Evolutionary conservation across 2,329 filamentous ascomycete genomes (phyloP).

Genomic region (Clarireedia paspali): DNA sequence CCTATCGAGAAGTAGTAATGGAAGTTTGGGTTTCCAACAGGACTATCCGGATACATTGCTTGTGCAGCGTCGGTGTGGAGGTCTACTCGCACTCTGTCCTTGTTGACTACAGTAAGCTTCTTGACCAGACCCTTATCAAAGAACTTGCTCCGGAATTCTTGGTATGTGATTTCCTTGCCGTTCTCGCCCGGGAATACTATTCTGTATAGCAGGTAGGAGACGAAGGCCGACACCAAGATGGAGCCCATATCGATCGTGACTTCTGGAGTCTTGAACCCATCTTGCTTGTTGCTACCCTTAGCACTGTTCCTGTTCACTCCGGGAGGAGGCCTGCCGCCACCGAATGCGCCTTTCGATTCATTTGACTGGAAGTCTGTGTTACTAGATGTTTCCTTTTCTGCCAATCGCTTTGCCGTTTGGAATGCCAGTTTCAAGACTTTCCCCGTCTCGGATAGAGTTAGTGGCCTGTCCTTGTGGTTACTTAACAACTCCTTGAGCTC

Average conservation of each 20-base stretch:
- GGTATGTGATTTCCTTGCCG: slow-evolving; percentile 85
- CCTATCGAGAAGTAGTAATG: slow-evolving; percentile 94
- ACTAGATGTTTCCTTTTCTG: slow-evolving; percentile 17
- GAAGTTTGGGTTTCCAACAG: slow-evolving; percentile 60
- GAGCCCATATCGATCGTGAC: slow-evolving; percentile 26
- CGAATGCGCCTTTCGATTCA: slow-evolving; percentile 7
- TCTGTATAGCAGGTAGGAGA: slow-evolving; percentile 55
- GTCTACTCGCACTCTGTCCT: slow-evolving; percentile 70
- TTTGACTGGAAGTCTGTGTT: slow-evolving; percentile 19
- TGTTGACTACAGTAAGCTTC: slow-evolving; percentile 76
- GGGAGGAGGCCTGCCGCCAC: not conserved
- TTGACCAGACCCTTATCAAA: slow-evolving; percentile 93
- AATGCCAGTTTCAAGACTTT: slow-evolving; percentile 30
- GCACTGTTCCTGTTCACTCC: not conserved
- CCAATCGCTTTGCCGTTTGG: slow-evolving; percentile 27
- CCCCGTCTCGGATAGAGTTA: slow-evolving; percentile 22
- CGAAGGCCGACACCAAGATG: slow-evolving; percentile 43
- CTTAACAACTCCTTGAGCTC: slow-evolving; percentile 39
- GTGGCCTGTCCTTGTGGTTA: slow-evolving; percentile 22
- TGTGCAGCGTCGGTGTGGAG: slow-evolving; percentile 68
- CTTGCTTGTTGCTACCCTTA: slow-evolving; percentile 30
- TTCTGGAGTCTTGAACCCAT: slow-evolving; percentile 20
- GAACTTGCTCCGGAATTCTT: slow-evolving; percentile 90
- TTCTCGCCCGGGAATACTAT: slow-evolving; percentile 59
- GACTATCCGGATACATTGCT: slow-evolving; percentile 68